Evolutionary conservation across 805 yeast species (phyloP), one percentile per base, ranked within the genome.

Genomic region (Myxozyma monticola): DNA sequence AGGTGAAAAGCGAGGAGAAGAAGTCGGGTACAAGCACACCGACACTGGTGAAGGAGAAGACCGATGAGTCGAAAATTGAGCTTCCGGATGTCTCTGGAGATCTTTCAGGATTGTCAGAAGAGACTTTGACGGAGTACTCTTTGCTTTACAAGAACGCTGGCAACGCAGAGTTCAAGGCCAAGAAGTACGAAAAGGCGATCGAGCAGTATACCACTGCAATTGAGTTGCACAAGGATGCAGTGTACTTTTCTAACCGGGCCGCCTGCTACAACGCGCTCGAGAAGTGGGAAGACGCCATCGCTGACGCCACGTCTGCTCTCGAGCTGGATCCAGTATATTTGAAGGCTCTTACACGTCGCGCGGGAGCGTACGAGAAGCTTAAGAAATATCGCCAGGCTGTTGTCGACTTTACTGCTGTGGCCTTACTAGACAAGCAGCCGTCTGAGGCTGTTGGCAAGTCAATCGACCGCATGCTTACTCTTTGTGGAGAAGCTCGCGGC

Each of bases 301-400:
- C 81, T 60, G 96, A 89, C 68, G 85, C 96, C 49, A 80, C 96
- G 18, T 78, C 77, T 54, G 99, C 98, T 25, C 77, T 93, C 63
- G 77, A 81, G 62, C 72, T 91, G 63, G 85, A 88, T 68, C 96
- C 96, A 10, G 91, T 85, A 67, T 91, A 93, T 72, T 74, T 87
- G 63, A 93, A 93, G 74, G 93, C 97, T 70, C 75, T 89, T 56
- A 74, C 88, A 63, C 88, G 99, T 72, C 85, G 99, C 71, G 96
- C 96, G 29, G 80, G 84, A 60, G 95, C 97, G 28, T 84, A 85
- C 68, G 99, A 93, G 73, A 78, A 80, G 59, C 70, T 88, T 56
- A 95, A 81, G 62, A 74, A 77, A 58, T 89, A 78, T 70, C 79
- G 81, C 39, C 95, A 90, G 51, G 90, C 99, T 38, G 83, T 88